Base-by-base conservation (phyloP, 352 stramenopile species). In the Globisporangium parvum region DNA sequence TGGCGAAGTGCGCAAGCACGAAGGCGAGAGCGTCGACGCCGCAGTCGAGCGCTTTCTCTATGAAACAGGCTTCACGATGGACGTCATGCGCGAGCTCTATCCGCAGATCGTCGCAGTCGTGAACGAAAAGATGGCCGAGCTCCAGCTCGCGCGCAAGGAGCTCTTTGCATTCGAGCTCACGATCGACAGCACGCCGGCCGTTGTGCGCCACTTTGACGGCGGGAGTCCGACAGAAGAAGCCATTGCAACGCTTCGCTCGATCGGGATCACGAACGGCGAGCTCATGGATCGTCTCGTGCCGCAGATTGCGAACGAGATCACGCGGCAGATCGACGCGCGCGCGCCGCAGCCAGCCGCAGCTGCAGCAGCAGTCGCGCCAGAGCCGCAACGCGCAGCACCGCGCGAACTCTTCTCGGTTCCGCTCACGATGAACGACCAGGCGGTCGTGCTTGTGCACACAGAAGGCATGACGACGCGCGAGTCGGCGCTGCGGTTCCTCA, bases 21-120 rank as follows among this genome's bases (percentile, higher is more conserved):
- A 87, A 55, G 69, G 71, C 20, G 82, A 89, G 60, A 75, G 60
- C 0, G 47, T 73, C 14, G 73, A 88, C 39, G 65, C 72, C 12
- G 73, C 79, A 0, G 80, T 87, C 28, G 69, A 81, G 50, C 77
- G 82, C n/a, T 92, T 85, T 53, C 71, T 92, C 28, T 80, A 84
- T 46, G 66, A 62, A 17, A 79, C 65, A 14, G 69, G 69, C 40
- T 77, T 88, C 61, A 71, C 56, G 24, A 75, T 82, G 65, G 75
- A 88, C n/a, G 60, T 73, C 51, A 88, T 86, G 77, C 61, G 67
- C 18, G 63, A 86, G 28, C 53, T 87, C 21, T 87, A 81, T 47
- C 82, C 82, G 5, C 68, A 90, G 46, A 46, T 92, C 42, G 57
- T 87, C 17, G 42, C 62, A 12, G 44, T 87, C n/a, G 65, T 88